phyloP scores from a whole-genome alignment of 164 flowering plant species.

The Vitis labrusca region DNA sequence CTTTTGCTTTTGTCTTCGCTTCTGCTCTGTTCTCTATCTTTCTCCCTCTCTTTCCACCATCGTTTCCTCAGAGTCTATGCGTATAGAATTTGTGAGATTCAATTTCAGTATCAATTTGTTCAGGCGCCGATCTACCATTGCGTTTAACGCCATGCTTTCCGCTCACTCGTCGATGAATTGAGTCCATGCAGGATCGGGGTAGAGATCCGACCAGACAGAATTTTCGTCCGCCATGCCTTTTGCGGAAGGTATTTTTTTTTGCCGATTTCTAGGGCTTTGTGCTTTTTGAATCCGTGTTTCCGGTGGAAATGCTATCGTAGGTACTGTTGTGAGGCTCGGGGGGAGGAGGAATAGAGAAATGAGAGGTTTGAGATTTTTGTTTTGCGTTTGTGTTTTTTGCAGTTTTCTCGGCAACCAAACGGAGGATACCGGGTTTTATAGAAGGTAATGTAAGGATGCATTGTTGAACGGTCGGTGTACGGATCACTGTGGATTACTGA shows the following conservation, averaged over 20 bases:
- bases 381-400: not conserved
- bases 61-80: not conserved
- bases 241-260: conserved; percentile 15
- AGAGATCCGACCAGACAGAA: not conserved
- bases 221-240: conserved; percentile 15
- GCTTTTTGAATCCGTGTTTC: no score
- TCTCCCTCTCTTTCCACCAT: conserved; percentile 1
- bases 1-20: not conserved
- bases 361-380: no score
- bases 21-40: not conserved
- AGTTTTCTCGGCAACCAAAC: conserved; percentile 13
- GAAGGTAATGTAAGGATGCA: not conserved
- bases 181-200: conserved; percentile 6
- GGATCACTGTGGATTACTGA: conserved; percentile 22
- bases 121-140: conserved; percentile 11
- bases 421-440: not conserved
- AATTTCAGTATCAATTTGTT: not conserved
- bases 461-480: not conserved
- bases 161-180: conserved; percentile 7
- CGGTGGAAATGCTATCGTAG: no score
- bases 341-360: no score
- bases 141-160: not conserved
- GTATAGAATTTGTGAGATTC: no score
- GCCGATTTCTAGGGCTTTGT: no score
- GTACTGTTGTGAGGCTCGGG: no score